These are phyloP conservation scores for Musa beccarii DNA, from an alignment of 176 grass and related monocot species.

Conservation along the genomic window DNA sequence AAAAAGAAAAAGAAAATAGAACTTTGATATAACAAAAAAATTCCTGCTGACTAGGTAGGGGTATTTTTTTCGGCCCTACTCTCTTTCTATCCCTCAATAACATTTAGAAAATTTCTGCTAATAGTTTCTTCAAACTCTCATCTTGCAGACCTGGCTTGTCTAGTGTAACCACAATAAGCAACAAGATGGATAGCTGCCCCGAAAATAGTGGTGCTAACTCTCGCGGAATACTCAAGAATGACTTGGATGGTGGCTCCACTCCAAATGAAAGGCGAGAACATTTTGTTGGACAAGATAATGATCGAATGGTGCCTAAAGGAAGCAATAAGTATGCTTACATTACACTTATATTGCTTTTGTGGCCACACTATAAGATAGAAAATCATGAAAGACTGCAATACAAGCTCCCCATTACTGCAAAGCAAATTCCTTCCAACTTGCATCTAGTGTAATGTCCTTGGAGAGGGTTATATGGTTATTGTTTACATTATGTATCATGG, in stretches of 20 bases:
- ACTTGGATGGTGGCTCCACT: slow-evolving; percentile 31
- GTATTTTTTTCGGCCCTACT: neutral
- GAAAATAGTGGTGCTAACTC: slow-evolving; percentile 39
- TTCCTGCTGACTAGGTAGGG: neutral
- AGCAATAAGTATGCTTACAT: slow-evolving; percentile 55
- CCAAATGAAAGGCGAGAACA: slow-evolving; percentile 67
- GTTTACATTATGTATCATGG: no score
- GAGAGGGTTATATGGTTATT: no score
- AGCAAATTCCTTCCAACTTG: no score
- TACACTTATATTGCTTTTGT: slow-evolving; percentile 10
- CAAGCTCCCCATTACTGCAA: no score
- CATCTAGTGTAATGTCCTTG: no score
- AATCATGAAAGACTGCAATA: no score
- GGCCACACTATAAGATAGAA: neutral
- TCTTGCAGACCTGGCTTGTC: slow-evolving; percentile 50
- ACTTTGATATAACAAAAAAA: neutral
- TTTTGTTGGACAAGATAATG: slow-evolving; percentile 48
- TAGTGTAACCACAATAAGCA: slow-evolving; percentile 35
- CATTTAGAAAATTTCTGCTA: neutral
- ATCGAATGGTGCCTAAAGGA: slow-evolving; percentile 50
- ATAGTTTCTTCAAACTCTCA: neutral
- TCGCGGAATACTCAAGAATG: slow-evolving; percentile 31
- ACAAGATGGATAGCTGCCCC: slow-evolving; percentile 47
- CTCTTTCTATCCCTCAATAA: neutral
- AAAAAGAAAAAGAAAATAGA: neutral